Base-by-base conservation (phyloP, 73 alveolate genomes). In the Paramecium pentaurelia region DNA sequence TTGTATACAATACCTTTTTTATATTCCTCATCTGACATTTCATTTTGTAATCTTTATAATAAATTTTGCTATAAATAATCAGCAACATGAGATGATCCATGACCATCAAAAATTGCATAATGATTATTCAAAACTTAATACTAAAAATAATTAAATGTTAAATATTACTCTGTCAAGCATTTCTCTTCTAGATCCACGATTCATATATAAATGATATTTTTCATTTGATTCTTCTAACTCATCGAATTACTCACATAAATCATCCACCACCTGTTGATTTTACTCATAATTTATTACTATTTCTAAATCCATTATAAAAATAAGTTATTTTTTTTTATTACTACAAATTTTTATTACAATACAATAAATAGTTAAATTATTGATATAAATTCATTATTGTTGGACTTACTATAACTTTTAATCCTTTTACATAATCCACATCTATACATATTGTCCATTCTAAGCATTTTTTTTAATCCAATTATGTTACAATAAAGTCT, bases 131-230 rank as follows among this genome's bases (percentile, higher is more conserved):
- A 27, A 27, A 80, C 30, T 20, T 40, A 80, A 22, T 27, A 80
- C 91, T 80, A 80, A 45, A 12, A 54, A 54, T 54, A 40, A 20
- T 45, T 44, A 44, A 45, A 20, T 80, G 18, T 22, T 25, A 80
- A 45, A 45, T 32, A 6, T 27, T 80, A 80, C 91, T 49, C 91
- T 80, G 18, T 80, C 91, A 10, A 80, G 47, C 75, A 45, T 45
- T 80, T 80, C 91, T 25, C 91, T 42, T 80, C 91, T 45, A 40
- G 77, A 80, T 45, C 91, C 91, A n/a, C 91, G 49, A 49, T 80
- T 80, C 91, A 80, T 80, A 58, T 80, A 80, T 32, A 80, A 64
- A 42, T 80, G 91, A 25, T 47, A 49, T 45, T 27, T 25, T 80
- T 64, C 42, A 20, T 22, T 45, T 45, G 3, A 44, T 14, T 32